Base-by-base conservation (phyloP, 176 grass and related monocot genomes). In the Triticum timopheevii region DNA sequence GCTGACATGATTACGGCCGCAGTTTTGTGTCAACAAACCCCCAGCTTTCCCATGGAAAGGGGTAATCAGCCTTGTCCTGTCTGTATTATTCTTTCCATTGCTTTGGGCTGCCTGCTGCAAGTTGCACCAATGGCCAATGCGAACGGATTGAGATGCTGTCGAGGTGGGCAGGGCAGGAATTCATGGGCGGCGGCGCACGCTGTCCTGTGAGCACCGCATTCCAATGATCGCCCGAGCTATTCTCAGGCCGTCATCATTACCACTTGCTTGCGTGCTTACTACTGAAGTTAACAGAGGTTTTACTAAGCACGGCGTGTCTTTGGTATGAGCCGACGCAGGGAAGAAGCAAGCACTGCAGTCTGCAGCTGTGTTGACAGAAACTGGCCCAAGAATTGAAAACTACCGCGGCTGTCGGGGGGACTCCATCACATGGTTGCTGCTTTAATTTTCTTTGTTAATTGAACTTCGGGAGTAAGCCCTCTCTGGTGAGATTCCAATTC, bases 1-100 rank as follows among this genome's bases (percentile, higher is more conserved):
- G 38, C 61, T n/a, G 7, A 23, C 84, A 90, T 90, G 84, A 90
- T 90, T 90, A 83, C 73, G 23, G 73, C 84, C 12, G 72, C 79
- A 76, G 80, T 90, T 86, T 35, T 71, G 54, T 49, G 31, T 10
- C 65, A 79, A 30, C 79, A 90, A 77, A 30, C 28, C 70, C 70
- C 39, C 7, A 10, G 15, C 72, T 72, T 82, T 90, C 50, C 33
- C 73, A 31, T 58, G 15, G 10, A 49, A 72, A 83, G 24, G 23
- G 13, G 54, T 56, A 69, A 27, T 86, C 72, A 83, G 52, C 73
- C 56, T 76, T 72, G 89, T 79, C 84, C 65, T 73, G 49, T 39
- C 73, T 56, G 65, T 23, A 3, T 31, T 45, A 1, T 76, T 62
- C 1, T 15, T 11, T 54, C 50, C 16, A 6, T 42, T 17, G 58